Base-by-base conservation (phyloP, 1,284 basidiomycete genomes). In the Pyrrhoderma lamaoense region DNA sequence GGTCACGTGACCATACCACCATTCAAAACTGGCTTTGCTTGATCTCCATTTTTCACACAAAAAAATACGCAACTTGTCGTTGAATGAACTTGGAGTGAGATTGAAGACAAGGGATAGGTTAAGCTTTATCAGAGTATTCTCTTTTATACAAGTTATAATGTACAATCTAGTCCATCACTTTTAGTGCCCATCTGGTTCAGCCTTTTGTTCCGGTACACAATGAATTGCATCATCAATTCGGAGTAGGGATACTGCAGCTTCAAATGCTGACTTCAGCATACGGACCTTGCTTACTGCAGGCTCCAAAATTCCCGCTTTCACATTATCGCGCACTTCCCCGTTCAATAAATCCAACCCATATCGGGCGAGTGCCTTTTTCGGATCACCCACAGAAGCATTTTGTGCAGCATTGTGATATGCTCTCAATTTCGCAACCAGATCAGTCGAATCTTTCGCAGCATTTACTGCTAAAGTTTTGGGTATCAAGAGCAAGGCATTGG, bases 341-440 rank as follows among this genome's bases (percentile, higher is more conserved):
- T 93, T 89, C 64, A 97, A 73, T 52, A 99, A 73, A 69, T 99
- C 96, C 56, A 99, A 79, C 3, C 96, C 96, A 66, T 97, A 99
- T 59, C 91, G 89, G 66, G 96, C 74, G 44, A 98, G 75, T n/a
- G 73, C 81, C 69, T 96, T 93, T 73, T 96, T 96, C n/a, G 93
- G 90, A 68, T 99, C 96, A 35, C 86, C 88, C 1, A 75, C 76
- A 1, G 90, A 84, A 3, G 91, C 92, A 59, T 87, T 92, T 71
- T 98, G 96, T 2, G 95, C 95, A 27, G 93, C 89, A 61, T 96
- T 94, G 74, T 99, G 94, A 72, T 95, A 99, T 8, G 95, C 89
- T 43, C 96, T 84, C 51, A 99, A 76, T 70, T 98, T 98, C 49
- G 96, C 94, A 39, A 99, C 93, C 22, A 99, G 81, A 53, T 98